Conservation (phyloP, 352 stramenopile species). For the Peronospora farinosa region DNA sequence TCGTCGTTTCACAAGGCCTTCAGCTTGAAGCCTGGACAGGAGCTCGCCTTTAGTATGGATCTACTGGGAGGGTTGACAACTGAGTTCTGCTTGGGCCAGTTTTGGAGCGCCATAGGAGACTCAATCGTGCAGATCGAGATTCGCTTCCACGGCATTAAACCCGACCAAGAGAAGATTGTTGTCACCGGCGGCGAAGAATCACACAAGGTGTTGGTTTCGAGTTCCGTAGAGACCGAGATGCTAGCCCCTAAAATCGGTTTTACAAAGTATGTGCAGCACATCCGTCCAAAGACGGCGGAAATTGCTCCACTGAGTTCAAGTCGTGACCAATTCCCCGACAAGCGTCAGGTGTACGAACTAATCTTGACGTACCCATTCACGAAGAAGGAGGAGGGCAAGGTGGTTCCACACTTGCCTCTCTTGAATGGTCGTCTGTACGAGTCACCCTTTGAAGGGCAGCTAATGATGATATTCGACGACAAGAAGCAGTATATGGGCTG, state of each 20-base stretch:
- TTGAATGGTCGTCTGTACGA: slow-evolving; percentile 90
- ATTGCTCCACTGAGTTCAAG: slow-evolving; percentile 73
- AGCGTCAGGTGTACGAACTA: slow-evolving; percentile 86
- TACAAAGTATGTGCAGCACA: slow-evolving; percentile 76
- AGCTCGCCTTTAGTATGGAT: slow-evolving; percentile 66
- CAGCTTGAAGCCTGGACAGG: slow-evolving; percentile 55
- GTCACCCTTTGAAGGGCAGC: slow-evolving; percentile 87
- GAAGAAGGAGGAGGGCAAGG: slow-evolving; percentile 76
- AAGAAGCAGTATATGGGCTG: slow-evolving; percentile 89
- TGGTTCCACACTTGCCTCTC: slow-evolving; percentile 71
- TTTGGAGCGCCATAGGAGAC: slow-evolving; percentile 84
- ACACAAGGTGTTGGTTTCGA: slow-evolving; percentile 71
- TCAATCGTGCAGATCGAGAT: slow-evolving; percentile 77
- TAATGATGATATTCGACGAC: slow-evolving; percentile 91
- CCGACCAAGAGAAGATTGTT: slow-evolving; percentile 51
- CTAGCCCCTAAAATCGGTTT: slow-evolving; percentile 68
- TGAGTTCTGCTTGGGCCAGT: slow-evolving; percentile 87
- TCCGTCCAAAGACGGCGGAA: slow-evolving; percentile 68
- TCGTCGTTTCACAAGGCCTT: slow-evolving; percentile 68
- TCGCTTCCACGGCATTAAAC: slow-evolving; percentile 80
- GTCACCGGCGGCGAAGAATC: slow-evolving; percentile 60
- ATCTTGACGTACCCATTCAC: slow-evolving; percentile 88
- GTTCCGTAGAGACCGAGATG: slow-evolving; percentile 69
- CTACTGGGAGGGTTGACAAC: slow-evolving; percentile 70
- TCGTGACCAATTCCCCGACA: slow-evolving; percentile 79